Percentiles rank a stretch among this genome's conserved stretches.
Conservation (phyloP, 192 early-diverging fungal species). For the Spinellus fusiger region DNA sequence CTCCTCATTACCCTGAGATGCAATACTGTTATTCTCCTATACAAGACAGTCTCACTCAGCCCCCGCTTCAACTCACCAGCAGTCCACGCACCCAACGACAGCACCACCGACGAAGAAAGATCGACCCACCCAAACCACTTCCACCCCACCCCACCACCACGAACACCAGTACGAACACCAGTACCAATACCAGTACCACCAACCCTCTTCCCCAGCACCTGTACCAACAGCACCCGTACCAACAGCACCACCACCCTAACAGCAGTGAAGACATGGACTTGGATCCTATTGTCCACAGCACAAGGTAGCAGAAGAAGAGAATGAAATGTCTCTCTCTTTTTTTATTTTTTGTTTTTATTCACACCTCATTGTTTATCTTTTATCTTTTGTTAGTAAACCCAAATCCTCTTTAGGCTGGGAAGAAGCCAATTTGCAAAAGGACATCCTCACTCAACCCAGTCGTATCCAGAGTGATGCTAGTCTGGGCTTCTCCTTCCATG, state of each 20-base stretch:
- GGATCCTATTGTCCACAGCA: too few species aligned
- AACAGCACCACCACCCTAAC: too few species aligned
- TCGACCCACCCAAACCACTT: slow-evolving; percentile 6
- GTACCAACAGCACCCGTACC: too few species aligned
- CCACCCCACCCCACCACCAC: slow-evolving; percentile 19
- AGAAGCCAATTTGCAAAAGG: background rate
- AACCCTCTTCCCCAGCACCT: too few species aligned
- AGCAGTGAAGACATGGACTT: too few species aligned
- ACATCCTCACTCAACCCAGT: too few species aligned
- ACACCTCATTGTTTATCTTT: background rate
- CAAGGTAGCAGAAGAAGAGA: background rate
- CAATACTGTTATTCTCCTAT: slow-evolving; percentile 52
- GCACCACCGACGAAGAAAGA: slow-evolving; percentile 12
- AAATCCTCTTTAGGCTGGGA: background rate
- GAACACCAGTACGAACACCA: too few species aligned
- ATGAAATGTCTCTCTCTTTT: too few species aligned
- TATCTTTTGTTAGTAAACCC: background rate
- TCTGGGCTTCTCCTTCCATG: background rate
- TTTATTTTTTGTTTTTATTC: background rate
- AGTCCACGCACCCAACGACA: slow-evolving; percentile 27
- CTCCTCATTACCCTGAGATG: slow-evolving; percentile 53
- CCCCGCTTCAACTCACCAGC: slow-evolving; percentile 18
- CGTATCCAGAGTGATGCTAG: background rate
- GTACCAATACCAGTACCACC: too few species aligned
- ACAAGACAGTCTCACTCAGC: slow-evolving; percentile 24